phyloP scores from a whole-genome alignment of 2,329 filamentous ascomycete species.

The Xylaria sp. region DNA sequence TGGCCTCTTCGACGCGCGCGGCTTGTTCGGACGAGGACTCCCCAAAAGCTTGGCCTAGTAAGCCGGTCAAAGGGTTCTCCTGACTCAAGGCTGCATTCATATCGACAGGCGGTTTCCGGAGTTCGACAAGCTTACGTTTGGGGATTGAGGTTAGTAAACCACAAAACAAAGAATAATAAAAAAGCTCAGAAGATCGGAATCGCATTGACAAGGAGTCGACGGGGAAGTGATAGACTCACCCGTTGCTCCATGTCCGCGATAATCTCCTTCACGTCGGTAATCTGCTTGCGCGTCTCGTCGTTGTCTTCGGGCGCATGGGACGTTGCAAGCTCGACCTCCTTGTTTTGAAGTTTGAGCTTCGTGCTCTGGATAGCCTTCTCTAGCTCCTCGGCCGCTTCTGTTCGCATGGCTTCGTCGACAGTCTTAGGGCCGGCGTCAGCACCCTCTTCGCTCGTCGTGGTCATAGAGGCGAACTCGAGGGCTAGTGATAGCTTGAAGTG shows the following conservation, averaged over 20 bases:
- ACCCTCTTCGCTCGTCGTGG: conserved; percentile 65
- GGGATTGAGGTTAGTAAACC: conserved; percentile 35
- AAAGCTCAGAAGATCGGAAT: conserved; percentile 27
- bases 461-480: conserved; percentile 90
- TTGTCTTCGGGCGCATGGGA: conserved; percentile 74
- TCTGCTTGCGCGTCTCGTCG: conserved; percentile 69
- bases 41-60: conserved; percentile 72
- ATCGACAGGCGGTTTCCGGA: conserved; percentile 71
- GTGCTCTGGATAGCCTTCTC: conserved; percentile 80
- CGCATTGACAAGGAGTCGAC: conserved; percentile 40
- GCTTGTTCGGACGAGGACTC: conserved; percentile 70
- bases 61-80: conserved; percentile 64
- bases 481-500: conserved; percentile 97
- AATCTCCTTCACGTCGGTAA: conserved; percentile 81
- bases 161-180: neutral
- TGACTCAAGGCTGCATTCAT: conserved; percentile 65
- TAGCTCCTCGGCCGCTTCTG: conserved; percentile 77
- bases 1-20: conserved; percentile 76
- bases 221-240: conserved; percentile 58
- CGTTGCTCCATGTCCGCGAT: conserved; percentile 82
- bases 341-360: conserved; percentile 74
- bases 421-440: conserved; percentile 57
- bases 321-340: conserved; percentile 73
- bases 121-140: conserved; percentile 69
- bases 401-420: conserved; percentile 75